Base-by-base conservation (phyloP, 192 early-diverging fungal species). In the Diversispora eburnea region DNA sequence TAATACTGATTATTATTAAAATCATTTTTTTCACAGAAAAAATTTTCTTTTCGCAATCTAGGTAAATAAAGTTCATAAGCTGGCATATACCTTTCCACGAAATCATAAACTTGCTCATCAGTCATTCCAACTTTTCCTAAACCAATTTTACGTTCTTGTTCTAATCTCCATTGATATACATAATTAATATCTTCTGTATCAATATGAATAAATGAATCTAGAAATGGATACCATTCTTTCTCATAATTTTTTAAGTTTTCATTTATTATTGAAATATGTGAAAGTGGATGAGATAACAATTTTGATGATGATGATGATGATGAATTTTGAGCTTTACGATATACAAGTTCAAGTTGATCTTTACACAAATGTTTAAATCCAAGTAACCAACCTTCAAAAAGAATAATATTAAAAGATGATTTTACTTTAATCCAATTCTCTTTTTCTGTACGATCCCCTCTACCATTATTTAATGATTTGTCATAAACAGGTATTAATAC, bases 381-480 rank as follows among this genome's bases (percentile, higher is more conserved):
- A 8, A 95, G 72, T 48, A 84, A 92, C 94, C 96, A 98, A 0
- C 95, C 97, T 77, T 98, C 97, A 75, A 97, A 91, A 45, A 98
- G 76, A 19, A 98, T 81, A 54, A 97, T 85, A 69, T 97, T 88
- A 20, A 92, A 64, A 0, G 91, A 90, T 12, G 82, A 76, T 5
- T 71, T 51, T 0, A 82, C 83, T 17, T 25, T 65, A 3, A 73
- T 74, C 93, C 93, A 98, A 46, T 87, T 48, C 5, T 70, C 57
- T 22, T 54, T n/a, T 5, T 89, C 84, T 0, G 86, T 20, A 9
- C 93, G 86, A 74, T 98, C 94, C 3, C 96, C 96, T 19, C 85
- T 83, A 0, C 96, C 96, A 60, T 82, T 67, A 63, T 89, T 60
- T 43, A 90, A 61, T 22, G 88, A 83, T 78, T 98, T 98, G 73